Evolutionary conservation across 345 rosid genomes (phyloP).

Genomic region (Salix viminalis): DNA sequence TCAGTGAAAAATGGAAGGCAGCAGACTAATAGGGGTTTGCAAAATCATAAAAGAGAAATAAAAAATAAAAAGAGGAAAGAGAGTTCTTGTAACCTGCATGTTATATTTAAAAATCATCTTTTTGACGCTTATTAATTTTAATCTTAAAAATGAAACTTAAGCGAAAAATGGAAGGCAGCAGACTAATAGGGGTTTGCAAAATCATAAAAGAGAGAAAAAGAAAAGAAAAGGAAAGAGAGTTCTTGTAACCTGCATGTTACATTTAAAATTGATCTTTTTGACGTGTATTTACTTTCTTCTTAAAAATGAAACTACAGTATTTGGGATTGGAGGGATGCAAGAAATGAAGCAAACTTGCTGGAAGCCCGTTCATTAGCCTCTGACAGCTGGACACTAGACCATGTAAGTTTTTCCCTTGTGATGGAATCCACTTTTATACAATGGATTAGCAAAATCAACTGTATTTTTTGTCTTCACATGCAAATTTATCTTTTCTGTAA

Average conservation of each 20-base stretch:
- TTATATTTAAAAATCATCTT: neutral
- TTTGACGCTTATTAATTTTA: neutral
- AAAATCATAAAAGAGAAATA: neutral
- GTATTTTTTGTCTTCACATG: neutral
- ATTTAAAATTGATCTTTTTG: neutral
- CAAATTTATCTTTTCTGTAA: neutral
- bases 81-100: neutral
- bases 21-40: neutral
- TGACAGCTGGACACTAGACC: constrained; percentile 60
- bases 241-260: neutral
- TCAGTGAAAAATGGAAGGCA: neutral
- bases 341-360: constrained; percentile 50
- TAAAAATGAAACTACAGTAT: constrained; percentile 34
- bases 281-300: neutral
- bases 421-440: too few relatives aligned
- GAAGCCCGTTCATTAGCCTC: constrained; percentile 85
- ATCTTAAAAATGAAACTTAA: neutral
- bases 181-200: neutral
- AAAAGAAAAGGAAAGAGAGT: neutral
- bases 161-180: neutral
- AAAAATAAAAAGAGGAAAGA: neutral
- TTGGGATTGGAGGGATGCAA: constrained; percentile 78
- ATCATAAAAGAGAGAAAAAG: neutral
- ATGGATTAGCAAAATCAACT: neutral
- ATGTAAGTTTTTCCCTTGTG: constrained; percentile 34